Evolutionary conservation across 2,329 filamentous ascomycete species (phyloP).

Genomic region (Colletotrichum lini): DNA sequence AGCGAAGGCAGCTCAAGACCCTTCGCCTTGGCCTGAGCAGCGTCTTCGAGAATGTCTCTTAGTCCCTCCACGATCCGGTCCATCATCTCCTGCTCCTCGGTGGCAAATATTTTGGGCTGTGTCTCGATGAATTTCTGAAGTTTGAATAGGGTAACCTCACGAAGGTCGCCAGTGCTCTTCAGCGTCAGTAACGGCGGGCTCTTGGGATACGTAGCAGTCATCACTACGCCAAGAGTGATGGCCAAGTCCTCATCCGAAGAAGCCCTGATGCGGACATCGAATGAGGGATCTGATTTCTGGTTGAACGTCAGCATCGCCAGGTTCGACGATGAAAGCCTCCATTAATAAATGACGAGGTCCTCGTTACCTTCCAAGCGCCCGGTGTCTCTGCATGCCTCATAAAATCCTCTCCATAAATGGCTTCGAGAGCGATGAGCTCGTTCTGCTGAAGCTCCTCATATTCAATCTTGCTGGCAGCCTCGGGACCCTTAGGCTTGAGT

Average conservation of each 20-base stretch:
- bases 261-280: slow-evolving; percentile 84
- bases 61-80: slow-evolving; percentile 78
- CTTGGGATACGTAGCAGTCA: slow-evolving; percentile 94
- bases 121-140: slow-evolving; percentile 76
- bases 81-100: slow-evolving; percentile 71
- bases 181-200: slow-evolving; percentile 81
- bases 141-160: slow-evolving; percentile 79
- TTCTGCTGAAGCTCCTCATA: slow-evolving; percentile 90
- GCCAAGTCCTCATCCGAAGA: slow-evolving; percentile 80
- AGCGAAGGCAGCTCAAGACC: slow-evolving; percentile 86
- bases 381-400: slow-evolving; percentile 78
- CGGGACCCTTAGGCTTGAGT: slow-evolving; percentile 60
- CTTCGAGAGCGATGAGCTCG: slow-evolving; percentile 86
- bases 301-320: slow-evolving; percentile 25
- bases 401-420: slow-evolving; percentile 93
- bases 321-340: slow-evolving; percentile 10
- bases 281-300: slow-evolving; percentile 84
- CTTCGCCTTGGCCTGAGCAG: slow-evolving; percentile 81
- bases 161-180: slow-evolving; percentile 74
- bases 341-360: slow-evolving; percentile 22
- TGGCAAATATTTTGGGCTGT: slow-evolving; percentile 67
- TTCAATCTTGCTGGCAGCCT: slow-evolving; percentile 65
- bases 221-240: slow-evolving; percentile 80
- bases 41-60: slow-evolving; percentile 86
- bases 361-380: slow-evolving; percentile 85